These are phyloP conservation scores for Scolecobasidium constrictum DNA, from an alignment of 2,329 filamentous ascomycete genomes.

Conservation along the genomic window DNA sequence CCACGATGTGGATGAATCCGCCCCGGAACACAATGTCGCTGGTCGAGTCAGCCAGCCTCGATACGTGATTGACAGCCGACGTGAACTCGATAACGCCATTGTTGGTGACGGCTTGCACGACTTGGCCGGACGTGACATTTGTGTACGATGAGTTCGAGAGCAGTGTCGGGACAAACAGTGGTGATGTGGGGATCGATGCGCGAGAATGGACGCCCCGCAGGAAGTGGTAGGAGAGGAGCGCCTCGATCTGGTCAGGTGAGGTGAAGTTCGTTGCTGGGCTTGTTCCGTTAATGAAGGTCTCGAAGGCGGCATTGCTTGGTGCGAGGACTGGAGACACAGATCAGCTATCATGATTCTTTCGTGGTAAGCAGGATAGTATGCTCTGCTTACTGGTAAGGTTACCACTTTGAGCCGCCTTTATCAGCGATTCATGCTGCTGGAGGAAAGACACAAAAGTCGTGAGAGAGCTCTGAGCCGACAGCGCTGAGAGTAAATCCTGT, in stretches of 20 bases:
- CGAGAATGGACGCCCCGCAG: slow-evolving; percentile 1
- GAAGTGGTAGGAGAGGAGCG: neutral
- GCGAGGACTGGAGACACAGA: neutral
- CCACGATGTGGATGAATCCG: too few relatives aligned
- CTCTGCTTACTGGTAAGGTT: slow-evolving; percentile 1
- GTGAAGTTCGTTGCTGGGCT: neutral
- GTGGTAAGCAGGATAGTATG: neutral
- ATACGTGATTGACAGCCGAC: too few relatives aligned
- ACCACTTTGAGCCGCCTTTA: too few relatives aligned
- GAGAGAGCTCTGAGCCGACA: too few relatives aligned
- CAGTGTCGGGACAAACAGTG: neutral
- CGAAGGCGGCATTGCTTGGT: neutral
- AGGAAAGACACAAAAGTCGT: too few relatives aligned
- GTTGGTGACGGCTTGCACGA: neutral
- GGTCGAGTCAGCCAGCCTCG: too few relatives aligned
- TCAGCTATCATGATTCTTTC: too few relatives aligned
- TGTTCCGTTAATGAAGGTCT: slow-evolving; percentile 4
- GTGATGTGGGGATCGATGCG: neutral
- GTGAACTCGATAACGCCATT: too few relatives aligned
- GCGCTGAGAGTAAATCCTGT: too few relatives aligned
- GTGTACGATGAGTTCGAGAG: neutral
- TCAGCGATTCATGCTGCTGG: too few relatives aligned
- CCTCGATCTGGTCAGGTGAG: neutral
- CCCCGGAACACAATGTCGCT: too few relatives aligned
- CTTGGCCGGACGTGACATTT: slow-evolving; percentile 1